Evolutionary conservation across 805 yeast species (phyloP), one percentile per base, ranked within the genome.

Genomic region (Lipomyces sp.): DNA sequence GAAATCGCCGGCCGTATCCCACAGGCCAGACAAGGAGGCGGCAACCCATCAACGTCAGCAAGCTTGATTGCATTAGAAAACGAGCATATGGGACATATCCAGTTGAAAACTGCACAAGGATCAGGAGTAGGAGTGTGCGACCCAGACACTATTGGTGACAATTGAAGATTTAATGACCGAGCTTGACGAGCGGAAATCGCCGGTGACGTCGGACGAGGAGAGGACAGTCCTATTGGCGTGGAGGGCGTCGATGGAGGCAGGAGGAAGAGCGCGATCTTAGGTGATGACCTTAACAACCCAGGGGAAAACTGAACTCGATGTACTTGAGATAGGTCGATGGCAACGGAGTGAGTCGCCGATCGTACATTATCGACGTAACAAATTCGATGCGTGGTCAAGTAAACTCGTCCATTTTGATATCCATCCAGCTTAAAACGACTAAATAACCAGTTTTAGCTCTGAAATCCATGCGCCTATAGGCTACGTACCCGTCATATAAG

Each of bases 21-120:
- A 77, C 94, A 89, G 24, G 85, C 85, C 35, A 74, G 73, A 75
- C 94, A 89, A 0, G 74, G 71, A 0, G 88, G 87, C 7, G 73
- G 75, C 8, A 74, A 70, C 0, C 69, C 59, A 13, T 72, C 75
- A 37, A 67, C 75, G 53, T 77, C 74, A 13, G 75, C 76, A 7
- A 75, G 70, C 6, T 76, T 74, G 2, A 84, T 71, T 10, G 75
- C 77, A 73, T 92, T 91, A 33, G 87, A 81, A 74, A 81, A 90
- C n/a, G 86, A 85, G 77, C 99, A 94, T 2, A 95, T 93, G n/a
- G 89, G 88, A 76, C 99, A 94, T 0, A 84, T 83, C 99, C 99
- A 94, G 37, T 82, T 79, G 18, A 75, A 67, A 13, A 35, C 57
- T 32, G 55, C 63, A 45, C 32, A 54, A 37, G 50, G 24, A 57